Base-by-base conservation (phyloP, 139 green algal species). In the Desmodesmus armatus region DNA sequence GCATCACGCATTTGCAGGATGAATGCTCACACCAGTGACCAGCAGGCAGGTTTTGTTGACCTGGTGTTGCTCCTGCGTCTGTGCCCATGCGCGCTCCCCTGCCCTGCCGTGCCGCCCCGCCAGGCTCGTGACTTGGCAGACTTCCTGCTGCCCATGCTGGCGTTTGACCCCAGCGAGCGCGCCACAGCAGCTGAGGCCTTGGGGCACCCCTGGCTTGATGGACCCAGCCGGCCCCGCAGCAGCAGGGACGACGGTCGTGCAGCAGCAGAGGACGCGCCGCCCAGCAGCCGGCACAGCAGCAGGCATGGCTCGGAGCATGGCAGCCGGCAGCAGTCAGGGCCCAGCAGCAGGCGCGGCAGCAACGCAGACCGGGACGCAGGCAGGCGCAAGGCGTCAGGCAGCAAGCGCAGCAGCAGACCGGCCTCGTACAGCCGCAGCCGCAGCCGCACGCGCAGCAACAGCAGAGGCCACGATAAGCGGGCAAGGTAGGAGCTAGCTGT, bases 71-170 rank as follows among this genome's bases (percentile, higher is more conserved):
- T n/a, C n/a, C n/a, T n/a, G n/a, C n/a, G n/a, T n/a, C n/a, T n/a
- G n/a, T n/a, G n/a, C n/a, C n/a, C n/a, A n/a, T n/a, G n/a, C n/a
- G n/a, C n/a, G n/a, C n/a, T n/a, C n/a, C n/a, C n/a, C n/a, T n/a
- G n/a, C n/a, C n/a, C n/a, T n/a, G n/a, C n/a, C n/a, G n/a, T n/a
- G n/a, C n/a, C n/a, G n/a, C n/a, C n/a, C n/a, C 51, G 11, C 17
- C 88, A 98, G 91, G 96, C 97, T 0, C 6, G 88, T 19, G 90
- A 67, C 23, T 55, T 99, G 63, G 70, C 92, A 2, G 88, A 88
- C 73, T 99, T 99, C 88, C 87, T 99, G 83, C 40, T 93, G 72
- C 96, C 95, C 33, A 98, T 99, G 96, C 93, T 99, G 43, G 89
- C 97, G 37, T 98, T 95, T 41, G 79, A 92, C 27, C 96, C 96